A percentile compares a stretch with the other conserved stretches of the same genome.
These are phyloP conservation scores for Coleophoma cylindrospora DNA, from an alignment of 2,329 filamentous ascomycete species.

Conservation along the genomic window DNA sequence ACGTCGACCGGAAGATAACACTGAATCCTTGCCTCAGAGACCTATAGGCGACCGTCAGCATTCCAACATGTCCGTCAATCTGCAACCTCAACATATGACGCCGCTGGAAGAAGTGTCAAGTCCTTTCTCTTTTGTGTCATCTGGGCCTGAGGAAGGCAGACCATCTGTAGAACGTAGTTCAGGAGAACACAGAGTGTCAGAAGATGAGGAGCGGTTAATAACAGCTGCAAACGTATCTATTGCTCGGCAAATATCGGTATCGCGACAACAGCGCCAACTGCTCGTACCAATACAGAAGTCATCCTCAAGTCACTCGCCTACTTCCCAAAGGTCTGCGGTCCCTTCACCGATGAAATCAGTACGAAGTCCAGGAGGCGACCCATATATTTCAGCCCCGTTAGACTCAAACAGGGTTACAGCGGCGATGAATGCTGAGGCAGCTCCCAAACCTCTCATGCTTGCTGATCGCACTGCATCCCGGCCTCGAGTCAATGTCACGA, in stretches of 20 bases:
- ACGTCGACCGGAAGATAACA: neutral
- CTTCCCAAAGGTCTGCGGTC: neutral
- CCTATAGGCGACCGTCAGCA: slow-evolving; percentile 1
- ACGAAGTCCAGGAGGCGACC: neutral
- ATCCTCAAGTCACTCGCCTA: slow-evolving; percentile 6
- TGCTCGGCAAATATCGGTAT: slow-evolving; percentile 63
- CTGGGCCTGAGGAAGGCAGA: neutral
- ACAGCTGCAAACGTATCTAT: slow-evolving; percentile 62
- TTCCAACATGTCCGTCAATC: slow-evolving; percentile 1
- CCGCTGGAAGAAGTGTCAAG: neutral
- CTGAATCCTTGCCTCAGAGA: slow-evolving; percentile 3
- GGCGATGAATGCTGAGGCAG: neutral
- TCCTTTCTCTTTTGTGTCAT: neutral
- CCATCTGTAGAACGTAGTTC: neutral
- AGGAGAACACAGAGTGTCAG: neutral
- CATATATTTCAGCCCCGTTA: neutral
- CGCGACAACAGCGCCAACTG: slow-evolving; percentile 54
- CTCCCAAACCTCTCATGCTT: neutral
- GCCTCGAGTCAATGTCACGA: neutral
- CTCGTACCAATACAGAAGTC: slow-evolving; percentile 45
- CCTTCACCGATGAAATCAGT: slow-evolving; percentile 21
- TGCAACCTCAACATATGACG: neutral
- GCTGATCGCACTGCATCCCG: neutral
- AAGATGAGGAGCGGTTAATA: slow-evolving; percentile 38
- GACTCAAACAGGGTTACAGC: neutral